Evolutionary conservation across 257 asterid genomes (phyloP).

Genomic region (Echium plantagineum): DNA sequence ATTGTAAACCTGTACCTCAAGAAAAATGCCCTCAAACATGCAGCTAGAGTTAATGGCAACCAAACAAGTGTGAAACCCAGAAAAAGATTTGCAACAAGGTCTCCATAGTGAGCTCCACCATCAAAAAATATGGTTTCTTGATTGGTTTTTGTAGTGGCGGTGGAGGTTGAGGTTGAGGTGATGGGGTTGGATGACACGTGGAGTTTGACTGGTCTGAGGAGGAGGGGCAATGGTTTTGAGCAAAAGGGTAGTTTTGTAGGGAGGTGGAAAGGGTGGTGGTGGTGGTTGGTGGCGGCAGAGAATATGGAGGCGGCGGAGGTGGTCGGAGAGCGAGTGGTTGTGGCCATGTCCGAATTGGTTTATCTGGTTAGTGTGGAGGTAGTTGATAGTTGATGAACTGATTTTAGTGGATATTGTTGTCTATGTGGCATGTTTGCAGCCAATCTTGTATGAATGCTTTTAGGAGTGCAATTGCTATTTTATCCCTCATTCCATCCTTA

Average conservation of each 20-base stretch:
- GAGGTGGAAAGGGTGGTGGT: slow-evolving; percentile 20
- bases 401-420: slow-evolving; percentile 15
- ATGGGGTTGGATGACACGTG: slow-evolving; percentile 62
- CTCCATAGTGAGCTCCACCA: slow-evolving; percentile 98
- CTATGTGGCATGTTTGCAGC: slow-evolving; percentile 28
- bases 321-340: slow-evolving; percentile 23
- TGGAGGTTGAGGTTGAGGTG: slow-evolving; percentile 15
- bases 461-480: too few species aligned
- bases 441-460: not conserved
- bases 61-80: slow-evolving; percentile 90
- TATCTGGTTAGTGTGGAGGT: slow-evolving; percentile 13
- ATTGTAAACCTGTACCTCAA: slow-evolving; percentile 77
- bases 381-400: slow-evolving; percentile 17
- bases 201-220: slow-evolving; percentile 36
- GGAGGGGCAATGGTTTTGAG: slow-evolving; percentile 14
- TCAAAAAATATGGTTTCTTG: slow-evolving; percentile 74
- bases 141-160: slow-evolving; percentile 25
- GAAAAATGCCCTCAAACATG: slow-evolving; percentile 68
- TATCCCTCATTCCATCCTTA: too few species aligned
- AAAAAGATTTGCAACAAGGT: slow-evolving; percentile 73
- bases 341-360: slow-evolving; percentile 23
- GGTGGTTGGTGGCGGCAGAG: slow-evolving; percentile 16
- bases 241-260: slow-evolving; percentile 19
- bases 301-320: slow-evolving; percentile 22
- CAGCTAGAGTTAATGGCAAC: slow-evolving; percentile 81